phyloP scores from a whole-genome alignment of 768 basidiomycete genomes.

The Naganishia vishniacii region DNA sequence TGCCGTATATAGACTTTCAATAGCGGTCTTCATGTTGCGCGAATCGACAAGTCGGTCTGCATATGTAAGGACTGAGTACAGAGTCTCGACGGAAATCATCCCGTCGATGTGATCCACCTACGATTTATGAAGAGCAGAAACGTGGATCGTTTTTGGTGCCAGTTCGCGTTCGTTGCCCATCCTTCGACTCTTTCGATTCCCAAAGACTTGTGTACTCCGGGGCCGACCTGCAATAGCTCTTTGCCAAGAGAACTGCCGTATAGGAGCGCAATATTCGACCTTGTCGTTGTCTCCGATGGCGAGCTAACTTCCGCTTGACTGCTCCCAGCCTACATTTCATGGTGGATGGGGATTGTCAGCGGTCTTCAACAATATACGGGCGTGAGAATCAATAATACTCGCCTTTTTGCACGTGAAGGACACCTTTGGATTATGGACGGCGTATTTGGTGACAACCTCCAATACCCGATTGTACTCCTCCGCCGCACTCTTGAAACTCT shows the following conservation, averaged over 20 bases:
- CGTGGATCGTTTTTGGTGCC: slow-evolving; percentile 75
- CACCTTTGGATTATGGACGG: slow-evolving; percentile 82
- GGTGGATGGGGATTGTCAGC: neutral
- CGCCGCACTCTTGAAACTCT: slow-evolving; percentile 72
- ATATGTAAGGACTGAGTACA: too few species aligned
- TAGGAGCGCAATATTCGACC: slow-evolving; percentile 68
- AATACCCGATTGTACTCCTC: slow-evolving; percentile 90
- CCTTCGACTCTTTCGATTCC: slow-evolving; percentile 65
- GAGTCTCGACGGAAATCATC: neutral
- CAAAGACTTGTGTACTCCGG: slow-evolving; percentile 46
- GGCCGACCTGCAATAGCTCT: slow-evolving; percentile 56
- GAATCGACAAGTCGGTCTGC: slow-evolving; percentile 90
- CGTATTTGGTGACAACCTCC: slow-evolving; percentile 86
- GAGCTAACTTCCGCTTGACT: slow-evolving; percentile 74
- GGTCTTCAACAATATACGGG: neutral
- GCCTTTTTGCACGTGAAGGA: slow-evolving; percentile 92
- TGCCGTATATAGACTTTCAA: slow-evolving; percentile 77
- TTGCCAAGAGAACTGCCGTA: slow-evolving; percentile 77
- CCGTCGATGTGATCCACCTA: slow-evolving; percentile 50
- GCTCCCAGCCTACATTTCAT: slow-evolving; percentile 59
- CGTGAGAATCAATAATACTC: slow-evolving; percentile 4
- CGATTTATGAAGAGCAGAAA: slow-evolving; percentile 94
- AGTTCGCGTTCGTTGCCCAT: slow-evolving; percentile 78
- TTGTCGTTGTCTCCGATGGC: slow-evolving; percentile 60
- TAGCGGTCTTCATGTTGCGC: slow-evolving; percentile 71